Base-by-base conservation (phyloP, 257 asterid species). In the Plantago elongata region DNA sequence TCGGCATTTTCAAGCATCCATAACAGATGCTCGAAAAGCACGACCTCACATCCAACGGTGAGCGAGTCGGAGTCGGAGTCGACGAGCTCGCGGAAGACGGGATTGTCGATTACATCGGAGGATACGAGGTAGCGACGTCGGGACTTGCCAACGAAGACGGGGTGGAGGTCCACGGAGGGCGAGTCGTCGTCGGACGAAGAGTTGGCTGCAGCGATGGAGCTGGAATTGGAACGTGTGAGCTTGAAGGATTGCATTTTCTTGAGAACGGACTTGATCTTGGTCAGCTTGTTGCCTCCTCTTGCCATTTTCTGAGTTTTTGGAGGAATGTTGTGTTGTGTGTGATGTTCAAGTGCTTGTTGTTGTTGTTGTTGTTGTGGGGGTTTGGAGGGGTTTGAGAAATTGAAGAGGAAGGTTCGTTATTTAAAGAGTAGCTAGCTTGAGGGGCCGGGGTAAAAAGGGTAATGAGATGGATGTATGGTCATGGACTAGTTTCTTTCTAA, bases 201-300 rank as follows among this genome's bases (percentile, higher is more conserved):
- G 72, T 62, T 64, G 49, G 82, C 73, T 66, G 79, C 83, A 64
- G 78, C 77, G 74, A 75, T 74, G 38, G 93, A 63, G 73, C 75
- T 74, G 48, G 74, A 69, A 13, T 51, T 70, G 43, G 67, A 50
- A 37, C 91, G 89, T 58, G 86, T 78, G 60, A 88, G 79, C 74
- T 88, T 90, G 94, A 88, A 90, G 13, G 98, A 90, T 69, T 90
- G 96, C 98, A 90, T 88, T 79, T 82, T 90, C 73, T 85, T 90
- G 0, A 90, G 78, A 27, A 90, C 96, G 40, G 95, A 90, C 49
- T 85, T 90, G 85, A 90, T 74, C 65, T 83, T 90, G 15, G 94
- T 85, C 71, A 90, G 90, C 70, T 87, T 34, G 40, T 34, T 90
- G 37, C 90, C 88, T 57, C 85, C 96, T 66, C 77, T 90, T 15